These are phyloP conservation scores for Quillaja saponaria DNA, from an alignment of 306 rosid species.

Conservation along the genomic window DNA sequence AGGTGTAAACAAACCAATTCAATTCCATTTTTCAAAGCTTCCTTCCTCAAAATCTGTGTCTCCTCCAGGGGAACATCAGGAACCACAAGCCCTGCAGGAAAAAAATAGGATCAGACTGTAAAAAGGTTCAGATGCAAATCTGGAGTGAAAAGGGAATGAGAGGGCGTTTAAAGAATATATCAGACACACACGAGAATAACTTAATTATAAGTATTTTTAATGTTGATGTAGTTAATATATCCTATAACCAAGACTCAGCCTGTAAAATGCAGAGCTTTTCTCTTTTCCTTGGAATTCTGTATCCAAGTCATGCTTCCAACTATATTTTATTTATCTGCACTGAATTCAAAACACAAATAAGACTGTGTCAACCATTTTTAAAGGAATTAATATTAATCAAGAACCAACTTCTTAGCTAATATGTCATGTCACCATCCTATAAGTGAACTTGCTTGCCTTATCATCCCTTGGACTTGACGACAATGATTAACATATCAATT, in stretches of 20 bases:
- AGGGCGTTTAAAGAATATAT: too few relatives aligned
- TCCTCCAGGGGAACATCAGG: constrained; percentile 96
- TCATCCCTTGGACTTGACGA: constrained; percentile 5
- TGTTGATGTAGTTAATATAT: background rate
- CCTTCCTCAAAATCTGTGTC: constrained; percentile 61
- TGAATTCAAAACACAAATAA: background rate
- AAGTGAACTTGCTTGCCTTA: constrained; percentile 18
- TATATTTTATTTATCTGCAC: background rate
- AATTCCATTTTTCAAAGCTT: constrained; percentile 71
- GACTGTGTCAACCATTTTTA: background rate
- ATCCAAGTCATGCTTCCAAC: background rate
- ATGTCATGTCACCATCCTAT: background rate
- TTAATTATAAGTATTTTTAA: constrained; percentile 5
- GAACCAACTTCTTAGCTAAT: background rate
- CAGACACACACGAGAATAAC: background rate
- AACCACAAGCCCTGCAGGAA: constrained; percentile 78
- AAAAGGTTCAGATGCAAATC: constrained; percentile 13
- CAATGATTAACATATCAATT: constrained; percentile 3
- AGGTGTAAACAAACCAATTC: constrained; percentile 67
- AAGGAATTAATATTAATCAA: background rate
- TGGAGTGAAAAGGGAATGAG: background rate
- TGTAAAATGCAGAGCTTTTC: constrained; percentile 12
- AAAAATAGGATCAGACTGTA: background rate
- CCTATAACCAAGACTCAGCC: constrained; percentile 16
- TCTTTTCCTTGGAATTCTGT: constrained; percentile 4